Percentiles rank a stretch among this genome's conserved stretches.
Conservation (phyloP, 2,329 filamentous ascomycete genomes). For the Cercospora citrullina region DNA sequence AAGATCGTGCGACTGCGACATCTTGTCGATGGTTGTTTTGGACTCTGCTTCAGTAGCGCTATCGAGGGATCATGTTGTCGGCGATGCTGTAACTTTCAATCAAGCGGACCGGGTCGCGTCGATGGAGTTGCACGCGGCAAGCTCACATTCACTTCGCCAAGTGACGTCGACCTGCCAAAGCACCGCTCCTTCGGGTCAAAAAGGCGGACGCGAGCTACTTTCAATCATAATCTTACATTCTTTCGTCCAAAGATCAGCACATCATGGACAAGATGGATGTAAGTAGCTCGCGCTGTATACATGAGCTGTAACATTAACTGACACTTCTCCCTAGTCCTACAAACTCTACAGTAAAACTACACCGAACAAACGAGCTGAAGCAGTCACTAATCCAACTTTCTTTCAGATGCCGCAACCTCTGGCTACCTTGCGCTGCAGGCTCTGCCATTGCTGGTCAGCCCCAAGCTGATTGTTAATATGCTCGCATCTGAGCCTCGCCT, state of each 20-base stretch:
- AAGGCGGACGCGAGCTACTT: conserved; percentile 1
- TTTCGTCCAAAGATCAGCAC: background rate
- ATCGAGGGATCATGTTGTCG: conserved; percentile 10
- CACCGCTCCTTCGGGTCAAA: conserved; percentile 3
- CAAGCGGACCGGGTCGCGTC: background rate
- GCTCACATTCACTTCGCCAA: conserved; percentile 10
- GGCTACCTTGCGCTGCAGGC: conserved; percentile 48
- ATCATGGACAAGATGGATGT: conserved; percentile 4
- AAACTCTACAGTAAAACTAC: conserved; percentile 8
- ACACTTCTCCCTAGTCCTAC: conserved; percentile 4
- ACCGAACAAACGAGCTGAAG: background rate
- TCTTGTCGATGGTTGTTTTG: conserved; percentile 12
- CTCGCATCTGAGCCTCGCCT: conserved; percentile 56
- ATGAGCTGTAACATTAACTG: background rate
- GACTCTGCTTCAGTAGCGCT: background rate
- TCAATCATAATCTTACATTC: background rate
- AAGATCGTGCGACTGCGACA: conserved; percentile 44
- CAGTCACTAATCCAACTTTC: background rate
- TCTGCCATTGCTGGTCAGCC: conserved; percentile 58
- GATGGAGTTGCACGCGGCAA: conserved; percentile 1
- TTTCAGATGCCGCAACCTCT: conserved; percentile 35
- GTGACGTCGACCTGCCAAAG: conserved; percentile 7
- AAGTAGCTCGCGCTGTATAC: background rate
- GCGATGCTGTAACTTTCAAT: background rate
- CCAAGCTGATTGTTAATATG: conserved; percentile 61